Percentiles rank a stretch among this genome's conserved stretches.
phyloP scores from a whole-genome alignment of 1,284 basidiomycete genomes.

The Boletus smithii region DNA sequence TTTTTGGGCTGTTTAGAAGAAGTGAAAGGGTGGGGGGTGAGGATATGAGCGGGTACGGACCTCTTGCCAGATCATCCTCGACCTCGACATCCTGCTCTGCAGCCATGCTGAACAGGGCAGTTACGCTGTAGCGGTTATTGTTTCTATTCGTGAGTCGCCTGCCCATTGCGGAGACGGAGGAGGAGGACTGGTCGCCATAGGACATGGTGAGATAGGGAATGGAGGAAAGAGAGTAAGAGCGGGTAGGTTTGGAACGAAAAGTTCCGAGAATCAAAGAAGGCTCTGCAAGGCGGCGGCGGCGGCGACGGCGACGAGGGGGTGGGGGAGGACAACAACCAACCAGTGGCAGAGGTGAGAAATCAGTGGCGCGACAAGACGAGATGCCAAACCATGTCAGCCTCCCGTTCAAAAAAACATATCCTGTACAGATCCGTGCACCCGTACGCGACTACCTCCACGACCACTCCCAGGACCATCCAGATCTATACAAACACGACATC shows the following conservation, averaged over 20 bases:
- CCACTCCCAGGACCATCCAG: conserved; percentile 79
- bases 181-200: conserved; percentile 59
- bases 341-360: conserved; percentile 11
- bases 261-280: too few species aligned
- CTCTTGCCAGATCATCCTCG: conserved; percentile 94
- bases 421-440: conserved; percentile 55
- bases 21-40: background rate
- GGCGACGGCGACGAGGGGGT: conserved; percentile 25
- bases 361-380: conserved; percentile 14
- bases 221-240: too few species aligned
- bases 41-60: conserved; percentile 48
- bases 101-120: conserved; percentile 94
- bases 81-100: conserved; percentile 99
- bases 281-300: too few species aligned
- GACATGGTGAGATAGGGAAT: too few species aligned
- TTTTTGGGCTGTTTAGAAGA: conserved; percentile 73
- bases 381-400: conserved; percentile 81
- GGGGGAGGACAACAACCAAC: too few species aligned
- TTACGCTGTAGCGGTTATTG: conserved; percentile 95
- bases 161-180: conserved; percentile 61
- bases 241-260: too few species aligned
- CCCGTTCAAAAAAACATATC: conserved; percentile 73
- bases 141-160: conserved; percentile 84
- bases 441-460: conserved; percentile 70
- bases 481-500: conserved; percentile 84